Percentiles rank a stretch among this genome's conserved stretches.
These are phyloP conservation scores for Solanum gandarillasii DNA, from an alignment of 257 asterid species.

Conservation along the genomic window DNA sequence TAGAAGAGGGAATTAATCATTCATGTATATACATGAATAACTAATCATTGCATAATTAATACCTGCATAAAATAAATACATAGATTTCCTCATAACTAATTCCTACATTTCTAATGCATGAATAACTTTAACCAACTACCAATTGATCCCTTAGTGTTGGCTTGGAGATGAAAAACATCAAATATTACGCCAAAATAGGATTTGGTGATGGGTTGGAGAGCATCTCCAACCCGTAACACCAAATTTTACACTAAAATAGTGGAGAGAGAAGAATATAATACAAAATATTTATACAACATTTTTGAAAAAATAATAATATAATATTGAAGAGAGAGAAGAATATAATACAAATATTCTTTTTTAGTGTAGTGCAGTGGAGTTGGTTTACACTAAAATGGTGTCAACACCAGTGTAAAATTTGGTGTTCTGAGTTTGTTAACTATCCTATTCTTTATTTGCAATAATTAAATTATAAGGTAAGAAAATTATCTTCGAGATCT, in stretches of 20 bases:
- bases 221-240: not conserved
- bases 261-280: not conserved
- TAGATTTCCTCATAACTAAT: not conserved
- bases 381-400: not conserved
- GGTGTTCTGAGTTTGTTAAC: not conserved
- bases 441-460: not conserved
- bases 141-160: not conserved
- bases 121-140: not conserved
- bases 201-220: not conserved
- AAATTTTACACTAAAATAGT: not conserved
- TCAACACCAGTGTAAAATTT: not conserved
- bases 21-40: not conserved
- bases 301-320: not conserved
- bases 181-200: not conserved
- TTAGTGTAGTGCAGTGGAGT: not conserved
- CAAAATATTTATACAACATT: not conserved
- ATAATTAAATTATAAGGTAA: not conserved
- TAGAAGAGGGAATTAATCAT: not conserved
- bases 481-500: not conserved
- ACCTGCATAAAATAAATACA: not conserved
- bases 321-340: not conserved
- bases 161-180: not conserved
- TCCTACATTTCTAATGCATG: not conserved
- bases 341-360: not conserved
- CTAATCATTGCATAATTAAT: not conserved